Evolutionary conservation across 805 yeast genomes (phyloP).

Genomic region (Wickerhamiella musiphila): DNA sequence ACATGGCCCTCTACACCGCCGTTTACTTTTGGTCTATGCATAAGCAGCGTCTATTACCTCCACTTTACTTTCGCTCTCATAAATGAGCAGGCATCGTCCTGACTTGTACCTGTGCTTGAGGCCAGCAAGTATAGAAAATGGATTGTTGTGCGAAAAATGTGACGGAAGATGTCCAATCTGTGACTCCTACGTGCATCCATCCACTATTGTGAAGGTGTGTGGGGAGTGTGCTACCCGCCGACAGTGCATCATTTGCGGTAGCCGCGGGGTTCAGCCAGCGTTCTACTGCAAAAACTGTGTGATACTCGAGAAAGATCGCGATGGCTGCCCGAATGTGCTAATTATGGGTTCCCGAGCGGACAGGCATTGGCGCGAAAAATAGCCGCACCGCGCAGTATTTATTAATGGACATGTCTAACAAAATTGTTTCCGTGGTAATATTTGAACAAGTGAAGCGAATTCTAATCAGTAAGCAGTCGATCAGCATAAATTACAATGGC

Average conservation of each 20-base stretch:
- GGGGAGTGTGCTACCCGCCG: slow-evolving; percentile 74
- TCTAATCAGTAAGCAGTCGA: not conserved
- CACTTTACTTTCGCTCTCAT: too few relatives aligned
- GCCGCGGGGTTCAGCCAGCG: slow-evolving; percentile 46
- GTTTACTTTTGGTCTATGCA: too few relatives aligned
- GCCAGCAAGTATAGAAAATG: slow-evolving; percentile 61
- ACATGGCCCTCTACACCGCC: too few relatives aligned
- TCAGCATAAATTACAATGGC: not conserved
- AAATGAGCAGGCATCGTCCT: slow-evolving; percentile 86
- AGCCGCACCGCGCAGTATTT: too few relatives aligned
- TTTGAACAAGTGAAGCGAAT: slow-evolving; percentile 31
- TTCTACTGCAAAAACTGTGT: slow-evolving; percentile 80
- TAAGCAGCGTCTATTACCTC: too few relatives aligned
- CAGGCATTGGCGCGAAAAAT: too few relatives aligned
- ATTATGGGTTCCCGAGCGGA: slow-evolving; percentile 65
- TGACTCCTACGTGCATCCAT: slow-evolving; percentile 67
- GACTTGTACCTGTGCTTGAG: slow-evolving; percentile 72
- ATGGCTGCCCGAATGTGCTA: slow-evolving; percentile 78
- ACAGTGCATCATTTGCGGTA: slow-evolving; percentile 68
- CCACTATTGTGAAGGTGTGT: slow-evolving; percentile 51
- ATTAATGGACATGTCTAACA: too few relatives aligned
- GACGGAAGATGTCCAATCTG: slow-evolving; percentile 87
- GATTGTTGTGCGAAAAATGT: slow-evolving; percentile 64
- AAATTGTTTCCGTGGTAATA: too few relatives aligned
- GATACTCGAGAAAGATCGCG: slow-evolving; percentile 57